A percentile compares a stretch with the other conserved stretches of the same genome.
These are phyloP conservation scores for Aspergillus sp. DNA, from an alignment of 2,329 filamentous ascomycete genomes.

Conservation along the genomic window DNA sequence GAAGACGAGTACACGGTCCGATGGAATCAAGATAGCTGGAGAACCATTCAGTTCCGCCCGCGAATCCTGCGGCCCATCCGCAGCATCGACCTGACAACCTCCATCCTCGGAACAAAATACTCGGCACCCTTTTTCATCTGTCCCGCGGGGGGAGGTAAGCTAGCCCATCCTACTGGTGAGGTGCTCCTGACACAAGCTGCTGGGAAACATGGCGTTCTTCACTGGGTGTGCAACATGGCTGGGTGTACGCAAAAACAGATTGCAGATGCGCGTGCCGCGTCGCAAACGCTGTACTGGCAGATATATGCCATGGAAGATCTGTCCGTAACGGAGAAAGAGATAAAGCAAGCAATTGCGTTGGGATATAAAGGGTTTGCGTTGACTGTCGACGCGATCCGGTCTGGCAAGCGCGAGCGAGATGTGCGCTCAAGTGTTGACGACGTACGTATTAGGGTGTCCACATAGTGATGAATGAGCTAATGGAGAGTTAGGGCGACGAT, in stretches of 20 bases:
- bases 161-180: slow-evolving; percentile 3
- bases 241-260: not conserved
- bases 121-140: slow-evolving; percentile 6
- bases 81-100: not conserved
- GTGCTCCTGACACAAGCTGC: slow-evolving; percentile 1
- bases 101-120: slow-evolving; percentile 3
- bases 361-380: slow-evolving; percentile 7
- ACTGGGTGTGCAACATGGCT: slow-evolving; percentile 6
- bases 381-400: slow-evolving; percentile 7
- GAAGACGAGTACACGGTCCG: not conserved
- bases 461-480: not conserved
- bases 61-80: slow-evolving; percentile 3
- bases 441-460: not conserved
- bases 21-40: slow-evolving; percentile 5
- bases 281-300: slow-evolving; percentile 5
- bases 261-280: not conserved
- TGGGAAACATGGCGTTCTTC: not conserved
- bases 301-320: slow-evolving; percentile 2
- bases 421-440: not conserved
- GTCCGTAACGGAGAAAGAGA: not conserved
- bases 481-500: not conserved
- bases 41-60: slow-evolving; percentile 7
- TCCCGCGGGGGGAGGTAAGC: slow-evolving; percentile 4
- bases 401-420: slow-evolving; percentile 6
- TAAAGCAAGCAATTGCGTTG: not conserved